Conservation (phyloP, 306 rosid species). For the Fragaria vesca region DNA sequence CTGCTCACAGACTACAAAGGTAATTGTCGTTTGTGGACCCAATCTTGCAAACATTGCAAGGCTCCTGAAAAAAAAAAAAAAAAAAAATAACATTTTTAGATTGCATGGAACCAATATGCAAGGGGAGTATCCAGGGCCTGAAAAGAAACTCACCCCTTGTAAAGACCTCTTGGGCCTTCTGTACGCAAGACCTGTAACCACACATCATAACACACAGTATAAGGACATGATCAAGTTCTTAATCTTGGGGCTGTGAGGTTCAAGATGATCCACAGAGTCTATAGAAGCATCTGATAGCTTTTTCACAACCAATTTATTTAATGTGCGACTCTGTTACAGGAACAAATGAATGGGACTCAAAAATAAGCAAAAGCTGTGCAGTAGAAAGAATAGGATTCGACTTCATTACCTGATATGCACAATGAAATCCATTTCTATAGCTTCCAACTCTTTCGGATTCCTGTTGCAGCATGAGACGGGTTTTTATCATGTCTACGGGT, state of each 20-base stretch:
- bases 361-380: neutral
- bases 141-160: conserved; percentile 80
- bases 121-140: conserved; percentile 11
- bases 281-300: neutral
- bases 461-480: conserved; percentile 94
- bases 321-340: neutral
- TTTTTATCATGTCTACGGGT: conserved; percentile 91
- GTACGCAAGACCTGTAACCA: conserved; percentile 68
- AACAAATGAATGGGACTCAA: neutral
- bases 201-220: conserved; percentile 13
- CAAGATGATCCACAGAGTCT: neutral
- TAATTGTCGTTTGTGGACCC: conserved; percentile 94
- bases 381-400: neutral
- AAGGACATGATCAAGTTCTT: conserved; percentile 9
- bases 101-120: neutral
- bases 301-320: neutral
- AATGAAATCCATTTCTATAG: conserved; percentile 78
- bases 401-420: conserved; percentile 68
- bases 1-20: conserved; percentile 81
- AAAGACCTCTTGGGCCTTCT: conserved; percentile 89
- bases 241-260: neutral
- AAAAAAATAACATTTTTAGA: neutral
- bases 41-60: conserved; percentile 79
- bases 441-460: conserved; percentile 48
- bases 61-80: conserved; percentile 52